A percentile compares a stretch with the other conserved stretches of the same genome.
These are phyloP conservation scores for Geotrichum reessii DNA, from an alignment of 1,139 yeast species.

Conservation along the genomic window DNA sequence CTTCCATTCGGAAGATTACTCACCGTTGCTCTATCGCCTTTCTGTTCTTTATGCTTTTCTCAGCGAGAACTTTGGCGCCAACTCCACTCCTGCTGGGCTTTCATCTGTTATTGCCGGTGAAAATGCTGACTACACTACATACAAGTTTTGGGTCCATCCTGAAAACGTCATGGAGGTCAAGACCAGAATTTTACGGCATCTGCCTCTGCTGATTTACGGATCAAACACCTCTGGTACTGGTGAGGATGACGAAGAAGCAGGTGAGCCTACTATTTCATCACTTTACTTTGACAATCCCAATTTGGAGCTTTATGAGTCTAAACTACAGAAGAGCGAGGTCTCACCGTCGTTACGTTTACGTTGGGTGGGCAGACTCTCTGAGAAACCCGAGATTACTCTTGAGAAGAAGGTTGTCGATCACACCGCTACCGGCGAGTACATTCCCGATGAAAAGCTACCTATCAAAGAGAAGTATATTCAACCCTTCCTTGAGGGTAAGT, in stretches of 20 bases:
- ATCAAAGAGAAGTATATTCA: conserved; percentile 76
- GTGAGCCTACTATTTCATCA: conserved; percentile 79
- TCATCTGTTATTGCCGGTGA: conserved; percentile 38
- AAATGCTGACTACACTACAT: conserved; percentile 61
- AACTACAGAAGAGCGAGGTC: conserved; percentile 63
- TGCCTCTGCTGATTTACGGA: conserved; percentile 77
- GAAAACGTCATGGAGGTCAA: conserved; percentile 96
- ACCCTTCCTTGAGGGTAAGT: conserved; percentile 48
- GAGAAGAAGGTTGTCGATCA: conserved; percentile 72
- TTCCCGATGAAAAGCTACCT: conserved; percentile 46
- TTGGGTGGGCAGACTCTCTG: conserved; percentile 82
- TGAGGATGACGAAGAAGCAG: conserved; percentile 36
- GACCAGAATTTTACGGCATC: conserved; percentile 83
- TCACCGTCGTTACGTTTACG: conserved; percentile 76
- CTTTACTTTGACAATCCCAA: conserved; percentile 80
- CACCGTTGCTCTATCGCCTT: conserved; percentile 80
- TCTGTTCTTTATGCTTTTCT: conserved; percentile 75
- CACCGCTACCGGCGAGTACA: conserved; percentile 36
- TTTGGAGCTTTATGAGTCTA: conserved; percentile 81
- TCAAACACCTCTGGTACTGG: conserved; percentile 38
- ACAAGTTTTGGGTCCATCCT: conserved; percentile 93
- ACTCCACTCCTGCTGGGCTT: conserved; percentile 30
- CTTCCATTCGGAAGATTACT: conserved; percentile 90
- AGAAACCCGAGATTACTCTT: conserved; percentile 69
- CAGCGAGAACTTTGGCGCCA: conserved; percentile 51